A percentile compares a stretch with the other conserved stretches of the same genome.
Conservation (phyloP, 2,329 filamentous ascomycete genomes). For the Ophiocordyceps unilateralis region DNA sequence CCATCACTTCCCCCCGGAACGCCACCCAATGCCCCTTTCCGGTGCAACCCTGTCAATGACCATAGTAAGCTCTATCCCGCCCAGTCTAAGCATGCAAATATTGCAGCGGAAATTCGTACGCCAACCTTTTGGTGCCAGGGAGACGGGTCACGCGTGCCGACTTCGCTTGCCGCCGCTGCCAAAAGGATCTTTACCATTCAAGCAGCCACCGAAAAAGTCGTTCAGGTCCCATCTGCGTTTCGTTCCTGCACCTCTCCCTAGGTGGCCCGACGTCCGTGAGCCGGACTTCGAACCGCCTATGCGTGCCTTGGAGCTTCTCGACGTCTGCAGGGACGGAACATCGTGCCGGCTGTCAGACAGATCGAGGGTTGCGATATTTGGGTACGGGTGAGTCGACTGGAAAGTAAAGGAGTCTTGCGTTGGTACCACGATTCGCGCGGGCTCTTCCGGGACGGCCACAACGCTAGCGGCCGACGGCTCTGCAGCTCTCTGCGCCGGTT, state of each 20-base stretch:
- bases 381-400: slow-evolving; percentile 43
- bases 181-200: slow-evolving; percentile 45
- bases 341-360: slow-evolving; percentile 35
- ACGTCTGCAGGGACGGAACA: slow-evolving; percentile 10
- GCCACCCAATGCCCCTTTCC: neutral
- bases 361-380: slow-evolving; percentile 43
- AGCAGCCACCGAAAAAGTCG: slow-evolving; percentile 56
- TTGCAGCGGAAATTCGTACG: neutral
- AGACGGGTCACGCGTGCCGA: slow-evolving; percentile 22
- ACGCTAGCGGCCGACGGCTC: slow-evolving; percentile 12
- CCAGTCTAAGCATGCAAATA: neutral
- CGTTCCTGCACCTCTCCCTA: slow-evolving; percentile 48
- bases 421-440: slow-evolving; percentile 29
- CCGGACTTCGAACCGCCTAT: slow-evolving; percentile 10
- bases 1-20: neutral
- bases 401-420: slow-evolving; percentile 51
- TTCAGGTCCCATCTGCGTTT: slow-evolving; percentile 59
- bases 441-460: slow-evolving; percentile 10
- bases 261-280: slow-evolving; percentile 17
- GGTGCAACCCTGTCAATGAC: neutral
- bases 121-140: neutral
- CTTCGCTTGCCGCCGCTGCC: slow-evolving; percentile 31
- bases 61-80: neutral
- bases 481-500: slow-evolving; percentile 8
- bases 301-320: slow-evolving; percentile 12